These are phyloP conservation scores for Pyrenopolyporus hunteri DNA, from an alignment of 495 filamentous ascomycete species.

Conservation along the genomic window DNA sequence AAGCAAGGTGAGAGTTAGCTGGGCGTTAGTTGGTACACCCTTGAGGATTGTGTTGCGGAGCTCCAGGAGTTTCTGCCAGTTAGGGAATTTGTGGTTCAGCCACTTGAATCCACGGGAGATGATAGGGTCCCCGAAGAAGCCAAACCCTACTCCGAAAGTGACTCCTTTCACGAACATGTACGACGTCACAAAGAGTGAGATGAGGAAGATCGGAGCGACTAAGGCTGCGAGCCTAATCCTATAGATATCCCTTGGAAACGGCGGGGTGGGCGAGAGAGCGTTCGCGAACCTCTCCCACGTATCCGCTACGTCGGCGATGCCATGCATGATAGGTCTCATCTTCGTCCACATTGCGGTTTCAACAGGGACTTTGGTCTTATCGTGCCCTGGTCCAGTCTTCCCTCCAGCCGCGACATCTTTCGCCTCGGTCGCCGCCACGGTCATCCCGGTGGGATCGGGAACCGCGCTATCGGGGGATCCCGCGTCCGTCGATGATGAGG, in stretches of 20 bases:
- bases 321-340: slow-evolving; percentile 78
- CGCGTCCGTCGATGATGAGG: slow-evolving; percentile 49
- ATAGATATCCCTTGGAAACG: slow-evolving; percentile 69
- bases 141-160: slow-evolving; percentile 70
- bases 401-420: slow-evolving; percentile 59
- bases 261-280: slow-evolving; percentile 76
- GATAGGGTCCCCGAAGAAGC: slow-evolving; percentile 82
- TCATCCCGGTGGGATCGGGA: slow-evolving; percentile 67
- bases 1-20: slow-evolving; percentile 82
- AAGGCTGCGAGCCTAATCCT: slow-evolving; percentile 68
- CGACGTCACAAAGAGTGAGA: slow-evolving; percentile 68
- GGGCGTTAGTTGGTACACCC: slow-evolving; percentile 88
- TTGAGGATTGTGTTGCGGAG: slow-evolving; percentile 71
- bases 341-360: slow-evolving; percentile 77
- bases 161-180: slow-evolving; percentile 75
- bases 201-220: slow-evolving; percentile 61
- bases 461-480: slow-evolving; percentile 54
- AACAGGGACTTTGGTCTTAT: slow-evolving; percentile 87
- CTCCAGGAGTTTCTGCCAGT: slow-evolving; percentile 78
- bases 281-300: slow-evolving; percentile 83
- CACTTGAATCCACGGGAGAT: slow-evolving; percentile 62
- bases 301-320: slow-evolving; percentile 74
- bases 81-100: slow-evolving; percentile 69
- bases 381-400: slow-evolving; percentile 57
- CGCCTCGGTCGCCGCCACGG: slow-evolving; percentile 61